Base-by-base conservation (phyloP, 306 rosid genomes). In the Sicyos baderoa region DNA sequence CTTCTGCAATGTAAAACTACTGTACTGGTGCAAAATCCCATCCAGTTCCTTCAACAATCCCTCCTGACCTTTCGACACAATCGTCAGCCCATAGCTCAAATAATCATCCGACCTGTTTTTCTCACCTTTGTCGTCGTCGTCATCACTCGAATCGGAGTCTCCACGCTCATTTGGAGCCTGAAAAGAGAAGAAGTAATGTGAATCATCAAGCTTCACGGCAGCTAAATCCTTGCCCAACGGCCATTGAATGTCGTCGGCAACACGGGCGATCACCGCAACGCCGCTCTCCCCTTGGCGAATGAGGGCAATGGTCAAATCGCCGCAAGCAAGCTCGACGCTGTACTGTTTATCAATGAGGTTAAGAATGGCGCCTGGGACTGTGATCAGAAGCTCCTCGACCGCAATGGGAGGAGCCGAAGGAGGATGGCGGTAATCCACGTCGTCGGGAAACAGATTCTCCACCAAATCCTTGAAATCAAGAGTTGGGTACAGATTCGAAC, bases 101-200 rank as follows among this genome's bases (percentile, higher is more conserved):
- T 90, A 37, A 40, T 69, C 61, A 1, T 72, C 74, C 0, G 44
- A 12, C 17, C 19, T 68, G 3, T 61, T 44, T 13, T 48, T 44
- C 14, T 59, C 78, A 45, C 74, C 85, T 14, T 80, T 84, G 1
- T 78, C 86, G 0, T 78, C 35, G 35, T 29, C 35, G 35, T 29
- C 77, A 21, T 29, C 77, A 21, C 80, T 71, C 45, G 85, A 76
- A 55, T 77, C 87, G 32, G 82, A 49, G 1, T 49, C 82, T 17
- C 68, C 73, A 10, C 17, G 75, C 0, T 76, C 79, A 15, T 76
- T 80, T 14, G 89, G 86, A 19, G 81, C 64, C 22, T 75, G 76
- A 62, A 88, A 79, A 4, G 91, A 82, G 86, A 93, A 90, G 81
- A 93, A 90, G 81, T 90, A 93, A 63, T 93, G 99, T n/a, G 91